Evolutionary conservation across 1,139 yeast species (phyloP).

Genomic region (Diutina sp.): DNA sequence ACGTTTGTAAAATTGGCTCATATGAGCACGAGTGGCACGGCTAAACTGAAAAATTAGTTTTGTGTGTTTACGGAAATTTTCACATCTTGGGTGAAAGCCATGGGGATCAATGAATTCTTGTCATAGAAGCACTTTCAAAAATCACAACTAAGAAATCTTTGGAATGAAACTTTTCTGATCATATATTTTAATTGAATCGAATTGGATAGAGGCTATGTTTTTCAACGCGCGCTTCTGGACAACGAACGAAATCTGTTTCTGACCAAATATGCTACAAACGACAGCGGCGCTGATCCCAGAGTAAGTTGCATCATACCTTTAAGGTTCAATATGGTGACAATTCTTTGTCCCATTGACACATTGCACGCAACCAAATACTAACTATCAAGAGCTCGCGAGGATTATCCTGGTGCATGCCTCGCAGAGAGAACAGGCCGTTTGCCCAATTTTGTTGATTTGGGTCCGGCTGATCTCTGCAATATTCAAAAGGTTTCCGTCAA

Average conservation of each 20-base stretch:
- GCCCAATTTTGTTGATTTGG: constrained; percentile 40
- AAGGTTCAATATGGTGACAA: background rate
- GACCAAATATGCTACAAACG: background rate
- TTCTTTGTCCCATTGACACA: background rate
- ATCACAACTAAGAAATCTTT: too few species aligned
- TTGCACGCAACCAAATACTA: constrained; percentile 3
- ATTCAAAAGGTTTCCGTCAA: constrained; percentile 34
- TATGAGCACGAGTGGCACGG: too few species aligned
- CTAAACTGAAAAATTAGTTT: too few species aligned
- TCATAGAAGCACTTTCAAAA: too few species aligned
- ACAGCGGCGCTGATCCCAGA: constrained; percentile 2
- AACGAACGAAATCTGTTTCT: background rate
- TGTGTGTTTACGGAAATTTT: too few species aligned
- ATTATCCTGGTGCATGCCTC: constrained; percentile 34
- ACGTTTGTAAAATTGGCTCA: too few species aligned
- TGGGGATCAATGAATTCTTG: too few species aligned
- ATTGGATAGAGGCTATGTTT: background rate
- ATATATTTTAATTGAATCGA: background rate
- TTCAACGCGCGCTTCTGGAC: background rate
- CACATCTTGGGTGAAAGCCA: too few species aligned
- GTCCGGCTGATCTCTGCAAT: constrained; percentile 88
- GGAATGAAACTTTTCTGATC: too few species aligned
- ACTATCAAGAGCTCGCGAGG: constrained; percentile 33
- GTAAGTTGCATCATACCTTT: background rate
- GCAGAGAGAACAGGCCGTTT: constrained; percentile 41